Evolutionary conservation across 2,329 filamentous ascomycete genomes (phyloP).

Genomic region (Pezizomycotina sp.): DNA sequence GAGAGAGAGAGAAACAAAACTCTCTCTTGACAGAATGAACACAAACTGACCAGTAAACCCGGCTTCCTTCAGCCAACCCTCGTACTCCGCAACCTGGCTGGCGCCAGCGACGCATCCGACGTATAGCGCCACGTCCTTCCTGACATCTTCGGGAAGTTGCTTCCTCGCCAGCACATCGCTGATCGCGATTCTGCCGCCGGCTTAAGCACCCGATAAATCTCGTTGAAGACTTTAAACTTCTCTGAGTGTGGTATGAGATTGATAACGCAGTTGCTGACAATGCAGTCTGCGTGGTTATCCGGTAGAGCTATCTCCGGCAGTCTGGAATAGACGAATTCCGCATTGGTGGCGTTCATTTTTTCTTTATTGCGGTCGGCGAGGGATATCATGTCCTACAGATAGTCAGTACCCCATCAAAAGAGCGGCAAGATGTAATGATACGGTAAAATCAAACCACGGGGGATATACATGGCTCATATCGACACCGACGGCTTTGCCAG

Average conservation of each 20-base stretch:
- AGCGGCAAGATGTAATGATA: no score
- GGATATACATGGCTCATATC: conserved; percentile 47
- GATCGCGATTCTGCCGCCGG: conserved; percentile 41
- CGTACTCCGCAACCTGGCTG: conserved; percentile 37
- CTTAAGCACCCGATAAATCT: conserved; percentile 43
- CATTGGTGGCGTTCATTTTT: conserved; percentile 31
- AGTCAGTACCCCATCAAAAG: neutral
- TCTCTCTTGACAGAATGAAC: no score
- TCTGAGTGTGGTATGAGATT: conserved; percentile 41
- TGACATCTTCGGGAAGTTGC: conserved; percentile 35
- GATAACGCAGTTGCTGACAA: conserved; percentile 49
- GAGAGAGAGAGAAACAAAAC: no score
- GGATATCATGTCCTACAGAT: conserved; percentile 38
- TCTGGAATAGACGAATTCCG: conserved; percentile 35
- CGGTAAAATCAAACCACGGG: no score
- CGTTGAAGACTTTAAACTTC: conserved; percentile 39
- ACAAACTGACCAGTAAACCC: conserved; percentile 18
- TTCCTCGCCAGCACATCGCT: conserved; percentile 43
- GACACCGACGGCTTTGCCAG: conserved; percentile 39
- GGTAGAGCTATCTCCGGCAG: conserved; percentile 29
- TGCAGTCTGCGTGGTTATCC: conserved; percentile 34
- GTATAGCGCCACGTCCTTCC: conserved; percentile 37
- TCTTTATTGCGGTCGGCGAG: conserved; percentile 34
- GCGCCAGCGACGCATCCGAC: conserved; percentile 46
- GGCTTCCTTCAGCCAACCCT: conserved; percentile 32